A percentile compares a stretch with the other conserved stretches of the same genome.
phyloP scores from a whole-genome alignment of 2,329 filamentous ascomycete species.

The Aspergillus terreus region DNA sequence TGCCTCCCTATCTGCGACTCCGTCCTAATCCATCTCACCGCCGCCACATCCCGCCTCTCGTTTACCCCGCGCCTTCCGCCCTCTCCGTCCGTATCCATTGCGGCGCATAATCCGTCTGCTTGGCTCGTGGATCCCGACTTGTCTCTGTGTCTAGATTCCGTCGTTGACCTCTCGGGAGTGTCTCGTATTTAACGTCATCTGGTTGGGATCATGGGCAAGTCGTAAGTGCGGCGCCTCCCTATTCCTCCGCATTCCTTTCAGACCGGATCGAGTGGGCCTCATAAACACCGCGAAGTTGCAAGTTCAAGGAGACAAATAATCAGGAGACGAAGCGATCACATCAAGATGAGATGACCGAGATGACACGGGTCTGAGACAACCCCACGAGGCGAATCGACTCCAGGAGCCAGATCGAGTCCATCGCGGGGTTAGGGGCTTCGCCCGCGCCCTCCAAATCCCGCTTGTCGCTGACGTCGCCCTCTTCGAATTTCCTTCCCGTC shows the following conservation, averaged over 20 bases:
- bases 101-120: neutral
- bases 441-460: neutral
- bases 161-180: neutral
- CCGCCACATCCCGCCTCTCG: neutral
- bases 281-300: neutral
- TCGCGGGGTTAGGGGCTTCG: neutral
- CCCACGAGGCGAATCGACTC: neutral
- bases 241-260: constrained; percentile 9
- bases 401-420: neutral
- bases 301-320: neutral
- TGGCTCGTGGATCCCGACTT: neutral
- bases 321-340: neutral
- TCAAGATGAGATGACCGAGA: neutral
- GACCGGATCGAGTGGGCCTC: neutral
- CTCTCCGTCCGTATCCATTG: neutral
- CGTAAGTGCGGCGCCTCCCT: constrained; percentile 25
- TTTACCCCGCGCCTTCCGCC: neutral
- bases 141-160: neutral
- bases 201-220: constrained; percentile 32
- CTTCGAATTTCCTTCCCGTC: neutral
- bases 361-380: neutral
- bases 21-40: neutral
- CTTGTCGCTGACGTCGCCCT: neutral
- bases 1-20: no score
- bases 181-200: neutral